A percentile compares a stretch with the other conserved stretches of the same genome.
phyloP scores from a whole-genome alignment of 2,329 filamentous ascomycete species.

The Phyllosticta ampelicida region DNA sequence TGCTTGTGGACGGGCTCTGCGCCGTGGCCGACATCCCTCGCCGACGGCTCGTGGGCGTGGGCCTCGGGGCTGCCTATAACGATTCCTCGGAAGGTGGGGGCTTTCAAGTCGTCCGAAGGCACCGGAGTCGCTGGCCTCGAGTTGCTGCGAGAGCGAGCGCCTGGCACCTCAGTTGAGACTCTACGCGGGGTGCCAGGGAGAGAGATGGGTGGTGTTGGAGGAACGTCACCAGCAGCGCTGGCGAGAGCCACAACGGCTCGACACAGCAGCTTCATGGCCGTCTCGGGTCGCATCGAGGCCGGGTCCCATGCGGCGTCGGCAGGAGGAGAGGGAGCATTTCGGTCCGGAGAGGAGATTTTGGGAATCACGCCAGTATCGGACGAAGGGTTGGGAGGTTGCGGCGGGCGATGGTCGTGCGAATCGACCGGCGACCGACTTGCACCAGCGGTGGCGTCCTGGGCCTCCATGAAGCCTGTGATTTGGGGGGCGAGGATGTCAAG shows the following conservation, averaged over 20 bases:
- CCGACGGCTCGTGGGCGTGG: slow-evolving; percentile 36
- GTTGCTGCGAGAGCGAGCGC: slow-evolving; percentile 16
- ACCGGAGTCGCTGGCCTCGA: slow-evolving; percentile 30
- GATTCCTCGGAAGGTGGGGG: slow-evolving; percentile 24
- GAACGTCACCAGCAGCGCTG: slow-evolving; percentile 63
- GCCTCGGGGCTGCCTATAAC: slow-evolving; percentile 41
- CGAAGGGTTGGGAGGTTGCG: slow-evolving; percentile 30
- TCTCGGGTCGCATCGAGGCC: slow-evolving; percentile 59
- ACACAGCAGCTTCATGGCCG: slow-evolving; percentile 71
- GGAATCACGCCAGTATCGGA: slow-evolving; percentile 31
- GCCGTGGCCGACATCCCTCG: slow-evolving; percentile 45
- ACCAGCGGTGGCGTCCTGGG: not conserved
- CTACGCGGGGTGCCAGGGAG: slow-evolving; percentile 46
- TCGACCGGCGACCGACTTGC: not conserved
- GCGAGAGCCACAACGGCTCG: slow-evolving; percentile 50
- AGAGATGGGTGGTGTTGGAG: slow-evolving; percentile 63
- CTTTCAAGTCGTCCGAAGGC: slow-evolving; percentile 29
- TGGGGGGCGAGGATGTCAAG: too few species aligned
- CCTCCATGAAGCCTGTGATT: slow-evolving; percentile 4
- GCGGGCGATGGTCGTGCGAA: slow-evolving; percentile 9
- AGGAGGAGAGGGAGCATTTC: slow-evolving; percentile 29
- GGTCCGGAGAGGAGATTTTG: slow-evolving; percentile 21
- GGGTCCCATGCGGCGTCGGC: slow-evolving; percentile 50
- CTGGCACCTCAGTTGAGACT: not conserved
- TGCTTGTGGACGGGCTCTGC: slow-evolving; percentile 66